Conservation (phyloP, 306 rosid species). For the Inga laurina region DNA sequence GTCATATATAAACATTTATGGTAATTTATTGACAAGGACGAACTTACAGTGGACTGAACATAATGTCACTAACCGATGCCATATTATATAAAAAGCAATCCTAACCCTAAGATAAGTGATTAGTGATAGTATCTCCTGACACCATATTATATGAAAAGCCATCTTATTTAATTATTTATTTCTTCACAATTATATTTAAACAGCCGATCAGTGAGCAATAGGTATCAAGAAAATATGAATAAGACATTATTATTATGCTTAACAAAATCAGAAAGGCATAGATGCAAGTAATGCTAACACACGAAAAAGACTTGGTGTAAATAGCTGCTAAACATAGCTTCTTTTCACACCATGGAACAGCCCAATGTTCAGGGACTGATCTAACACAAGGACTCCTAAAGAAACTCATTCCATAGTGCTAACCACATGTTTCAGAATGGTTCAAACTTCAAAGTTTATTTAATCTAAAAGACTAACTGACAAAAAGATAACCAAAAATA, state of each 20-base stretch:
- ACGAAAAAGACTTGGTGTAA: neutral
- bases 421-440: slow-evolving; percentile 31
- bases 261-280: neutral
- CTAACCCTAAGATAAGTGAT: too few relatives aligned
- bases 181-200: neutral
- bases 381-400: slow-evolving; percentile 23
- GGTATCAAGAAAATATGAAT: neutral
- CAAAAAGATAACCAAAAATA: neutral
- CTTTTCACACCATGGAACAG: neutral
- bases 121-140: too few relatives aligned
- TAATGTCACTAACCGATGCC: slow-evolving; percentile 78
- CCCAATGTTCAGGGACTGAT: neutral
- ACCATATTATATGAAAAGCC: too few relatives aligned
- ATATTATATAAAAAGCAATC: neutral
- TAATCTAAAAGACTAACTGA: slow-evolving; percentile 12
- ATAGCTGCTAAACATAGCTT: neutral
- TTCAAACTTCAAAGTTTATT: neutral
- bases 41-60: slow-evolving; percentile 37
- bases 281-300: neutral
- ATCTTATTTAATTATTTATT: too few relatives aligned
- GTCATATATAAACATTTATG: neutral
- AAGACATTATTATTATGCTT: neutral
- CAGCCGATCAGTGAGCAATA: neutral
- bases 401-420: slow-evolving; percentile 14
- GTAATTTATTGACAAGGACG: slow-evolving; percentile 12